phyloP scores from a whole-genome alignment of 805 yeast species.

The Yamadazyma tumulicola region DNA sequence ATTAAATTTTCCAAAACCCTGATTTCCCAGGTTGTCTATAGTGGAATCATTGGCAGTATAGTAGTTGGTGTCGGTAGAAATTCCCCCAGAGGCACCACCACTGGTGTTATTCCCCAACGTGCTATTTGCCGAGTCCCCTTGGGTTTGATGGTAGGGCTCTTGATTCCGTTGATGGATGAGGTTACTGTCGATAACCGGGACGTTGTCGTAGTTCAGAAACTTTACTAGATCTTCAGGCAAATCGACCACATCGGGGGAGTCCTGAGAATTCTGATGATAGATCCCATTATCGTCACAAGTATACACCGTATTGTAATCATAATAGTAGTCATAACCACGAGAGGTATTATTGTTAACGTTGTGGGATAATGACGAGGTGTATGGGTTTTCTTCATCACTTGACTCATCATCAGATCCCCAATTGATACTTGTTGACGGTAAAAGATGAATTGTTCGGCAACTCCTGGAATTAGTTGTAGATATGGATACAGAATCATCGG shows the following conservation, averaged over 20 bases:
- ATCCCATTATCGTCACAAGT: slow-evolving; percentile 46
- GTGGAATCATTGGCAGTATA: background rate
- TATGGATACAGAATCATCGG: slow-evolving; percentile 27
- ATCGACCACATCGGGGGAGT: slow-evolving; percentile 39
- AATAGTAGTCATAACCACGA: slow-evolving; percentile 73
- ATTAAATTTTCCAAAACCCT: slow-evolving; percentile 6
- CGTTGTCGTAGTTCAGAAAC: slow-evolving; percentile 37
- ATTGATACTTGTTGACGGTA: slow-evolving; percentile 86
- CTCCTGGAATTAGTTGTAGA: slow-evolving; percentile 28
- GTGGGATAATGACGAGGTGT: slow-evolving; percentile 60
- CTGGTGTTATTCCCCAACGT: background rate
- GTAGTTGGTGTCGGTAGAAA: background rate
- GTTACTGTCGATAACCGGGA: slow-evolving; percentile 26
- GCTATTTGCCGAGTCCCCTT: background rate
- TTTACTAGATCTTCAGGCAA: slow-evolving; percentile 44
- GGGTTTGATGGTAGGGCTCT: background rate
- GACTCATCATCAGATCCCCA: slow-evolving; percentile 63
- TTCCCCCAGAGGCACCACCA: background rate
- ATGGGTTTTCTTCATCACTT: slow-evolving; percentile 55
- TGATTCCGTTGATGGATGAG: background rate
- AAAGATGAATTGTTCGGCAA: slow-evolving; percentile 61
- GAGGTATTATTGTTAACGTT: slow-evolving; percentile 58
- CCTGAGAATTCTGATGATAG: slow-evolving; percentile 22
- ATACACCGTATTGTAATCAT: slow-evolving; percentile 78
- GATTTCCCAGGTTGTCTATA: background rate